phyloP scores from a whole-genome alignment of 148 eudicot genomes.

The Talinum fruticosum region DNA sequence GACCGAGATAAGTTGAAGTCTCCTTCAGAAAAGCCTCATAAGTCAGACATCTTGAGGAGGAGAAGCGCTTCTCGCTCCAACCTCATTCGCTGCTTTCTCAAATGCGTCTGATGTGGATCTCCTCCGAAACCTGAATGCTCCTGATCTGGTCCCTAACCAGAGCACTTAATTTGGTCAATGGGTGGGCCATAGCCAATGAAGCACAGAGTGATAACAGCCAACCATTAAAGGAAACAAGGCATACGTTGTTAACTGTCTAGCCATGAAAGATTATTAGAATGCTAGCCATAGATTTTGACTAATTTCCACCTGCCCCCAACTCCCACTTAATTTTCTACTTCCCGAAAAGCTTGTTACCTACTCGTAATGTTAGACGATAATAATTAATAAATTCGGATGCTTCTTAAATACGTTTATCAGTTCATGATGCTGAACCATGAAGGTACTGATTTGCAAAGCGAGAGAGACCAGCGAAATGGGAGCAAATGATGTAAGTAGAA shows the following conservation, averaged over 20 bases:
- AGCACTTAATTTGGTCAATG: neutral
- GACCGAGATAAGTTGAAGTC: neutral
- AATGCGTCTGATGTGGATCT: constrained; percentile 32
- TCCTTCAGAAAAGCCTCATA: constrained; percentile 11
- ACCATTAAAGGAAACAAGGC: constrained; percentile 1
- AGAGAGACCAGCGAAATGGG: no score
- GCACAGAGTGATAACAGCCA: neutral
- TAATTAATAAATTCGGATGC: no score
- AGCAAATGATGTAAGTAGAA: no score
- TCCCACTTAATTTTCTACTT: neutral
- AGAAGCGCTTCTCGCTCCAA: constrained; percentile 38
- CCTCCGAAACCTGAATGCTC: constrained; percentile 45
- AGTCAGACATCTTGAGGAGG: constrained; percentile 40
- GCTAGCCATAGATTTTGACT: neutral
- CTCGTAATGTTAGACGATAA: neutral
- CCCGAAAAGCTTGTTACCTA: neutral
- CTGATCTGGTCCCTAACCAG: constrained; percentile 36
- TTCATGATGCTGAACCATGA: no score
- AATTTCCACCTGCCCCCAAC: constrained; percentile 1
- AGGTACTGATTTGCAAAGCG: no score
- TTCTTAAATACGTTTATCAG: no score
- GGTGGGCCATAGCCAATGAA: neutral
- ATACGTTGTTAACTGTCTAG: neutral
- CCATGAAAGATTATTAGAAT: neutral
- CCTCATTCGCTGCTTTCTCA: constrained; percentile 35